Evolutionary conservation across 805 yeast species (phyloP).

Genomic region (Hanseniaspora meyeri): DNA sequence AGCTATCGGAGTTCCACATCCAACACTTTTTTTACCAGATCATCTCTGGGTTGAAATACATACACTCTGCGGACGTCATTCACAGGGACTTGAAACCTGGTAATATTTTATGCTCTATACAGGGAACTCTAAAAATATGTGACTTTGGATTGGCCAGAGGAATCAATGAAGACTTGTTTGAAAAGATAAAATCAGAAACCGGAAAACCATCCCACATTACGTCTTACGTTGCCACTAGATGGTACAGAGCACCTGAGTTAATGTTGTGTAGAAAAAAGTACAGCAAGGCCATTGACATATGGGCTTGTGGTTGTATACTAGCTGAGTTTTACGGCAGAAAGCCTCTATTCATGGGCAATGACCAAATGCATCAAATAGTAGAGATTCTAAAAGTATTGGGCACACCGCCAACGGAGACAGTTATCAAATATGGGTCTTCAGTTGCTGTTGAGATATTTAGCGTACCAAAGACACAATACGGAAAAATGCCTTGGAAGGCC

Average conservation of each 20-base stretch:
- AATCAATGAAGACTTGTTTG: slow-evolving; percentile 26
- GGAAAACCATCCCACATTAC: slow-evolving; percentile 42
- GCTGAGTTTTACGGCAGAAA: slow-evolving; percentile 72
- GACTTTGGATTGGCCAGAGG: slow-evolving; percentile 92
- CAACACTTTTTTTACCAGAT: slow-evolving; percentile 68
- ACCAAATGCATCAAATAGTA: slow-evolving; percentile 55
- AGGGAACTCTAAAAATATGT: slow-evolving; percentile 72
- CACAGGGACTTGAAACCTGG: slow-evolving; percentile 92
- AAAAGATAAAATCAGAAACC: slow-evolving; percentile 17
- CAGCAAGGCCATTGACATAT: slow-evolving; percentile 66
- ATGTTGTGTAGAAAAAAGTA: slow-evolving; percentile 49
- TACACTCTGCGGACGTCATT: slow-evolving; percentile 83
- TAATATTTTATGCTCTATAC: slow-evolving; percentile 61
- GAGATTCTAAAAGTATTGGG: slow-evolving; percentile 64
- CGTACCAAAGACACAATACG: slow-evolving; percentile 34
- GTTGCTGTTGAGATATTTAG: slow-evolving; percentile 37
- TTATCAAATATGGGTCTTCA: slow-evolving; percentile 35
- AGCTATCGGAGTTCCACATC: slow-evolving; percentile 74
- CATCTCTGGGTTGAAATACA: slow-evolving; percentile 72
- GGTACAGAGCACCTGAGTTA: slow-evolving; percentile 93
- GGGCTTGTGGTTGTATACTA: slow-evolving; percentile 89
- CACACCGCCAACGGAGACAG: slow-evolving; percentile 42
- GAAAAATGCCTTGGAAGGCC: slow-evolving; percentile 36
- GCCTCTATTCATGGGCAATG: slow-evolving; percentile 69
- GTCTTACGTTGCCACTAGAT: slow-evolving; percentile 82